Evolutionary conservation across 2,329 filamentous ascomycete species (phyloP).

Genomic region (Nectriaceae sp.): DNA sequence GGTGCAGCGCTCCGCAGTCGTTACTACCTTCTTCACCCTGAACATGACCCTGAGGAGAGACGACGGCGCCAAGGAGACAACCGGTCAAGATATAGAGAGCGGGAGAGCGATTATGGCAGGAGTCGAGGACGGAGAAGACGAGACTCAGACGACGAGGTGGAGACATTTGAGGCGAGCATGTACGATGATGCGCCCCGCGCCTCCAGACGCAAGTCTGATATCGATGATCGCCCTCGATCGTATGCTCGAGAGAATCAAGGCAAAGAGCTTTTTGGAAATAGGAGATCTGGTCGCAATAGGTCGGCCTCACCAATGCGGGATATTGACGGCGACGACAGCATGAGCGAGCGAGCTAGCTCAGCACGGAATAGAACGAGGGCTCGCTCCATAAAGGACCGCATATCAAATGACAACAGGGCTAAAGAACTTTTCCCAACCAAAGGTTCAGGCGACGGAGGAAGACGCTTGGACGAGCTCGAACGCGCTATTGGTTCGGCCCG

Average conservation of each 20-base stretch:
- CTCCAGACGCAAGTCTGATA: slow-evolving; percentile 26
- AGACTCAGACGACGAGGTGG: slow-evolving; percentile 47
- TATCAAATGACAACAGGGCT: slow-evolving; percentile 30
- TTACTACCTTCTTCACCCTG: slow-evolving; percentile 90
- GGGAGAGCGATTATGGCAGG: slow-evolving; percentile 42
- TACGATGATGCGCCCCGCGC: slow-evolving; percentile 69
- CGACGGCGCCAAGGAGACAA: slow-evolving; percentile 58
- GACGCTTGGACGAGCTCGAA: slow-evolving; percentile 42
- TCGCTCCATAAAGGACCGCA: slow-evolving; percentile 35
- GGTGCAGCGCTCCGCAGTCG: slow-evolving; percentile 80
- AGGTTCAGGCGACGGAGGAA: slow-evolving; percentile 25
- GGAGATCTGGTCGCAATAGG: slow-evolving; percentile 41
- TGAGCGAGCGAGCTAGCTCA: slow-evolving; percentile 35
- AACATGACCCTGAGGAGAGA: slow-evolving; percentile 79
- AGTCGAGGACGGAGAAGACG: slow-evolving; percentile 46
- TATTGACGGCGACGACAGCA: slow-evolving; percentile 43
- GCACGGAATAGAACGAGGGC: slow-evolving; percentile 36
- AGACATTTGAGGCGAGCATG: slow-evolving; percentile 72
- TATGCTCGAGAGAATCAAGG: slow-evolving; percentile 44
- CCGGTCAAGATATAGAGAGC: slow-evolving; percentile 65
- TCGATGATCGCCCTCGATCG: slow-evolving; percentile 27
- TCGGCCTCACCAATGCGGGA: slow-evolving; percentile 55
- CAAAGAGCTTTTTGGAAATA: slow-evolving; percentile 65
- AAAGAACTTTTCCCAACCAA: slow-evolving; percentile 45
- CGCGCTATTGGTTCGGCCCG: slow-evolving; percentile 40